phyloP scores from a whole-genome alignment of 805 yeast species.

The Ogataea pini region DNA sequence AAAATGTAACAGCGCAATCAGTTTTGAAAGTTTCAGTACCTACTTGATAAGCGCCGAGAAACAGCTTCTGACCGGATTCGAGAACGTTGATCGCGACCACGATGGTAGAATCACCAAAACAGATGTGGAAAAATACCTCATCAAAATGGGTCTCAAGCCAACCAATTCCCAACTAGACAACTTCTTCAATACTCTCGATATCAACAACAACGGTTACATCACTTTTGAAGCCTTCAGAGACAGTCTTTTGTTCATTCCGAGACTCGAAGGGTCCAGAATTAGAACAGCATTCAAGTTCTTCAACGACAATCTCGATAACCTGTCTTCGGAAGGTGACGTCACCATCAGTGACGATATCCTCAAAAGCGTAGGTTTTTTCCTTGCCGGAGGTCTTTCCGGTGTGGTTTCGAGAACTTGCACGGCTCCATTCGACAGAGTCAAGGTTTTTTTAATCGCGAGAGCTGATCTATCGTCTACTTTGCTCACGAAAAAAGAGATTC shows the following conservation, averaged over 20 bases:
- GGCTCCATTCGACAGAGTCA: conserved; percentile 94
- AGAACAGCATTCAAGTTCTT: conserved; percentile 81
- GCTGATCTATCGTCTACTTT: conserved; percentile 76
- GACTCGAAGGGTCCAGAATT: conserved; percentile 71
- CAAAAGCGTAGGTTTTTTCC: conserved; percentile 84
- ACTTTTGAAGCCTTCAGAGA: conserved; percentile 87
- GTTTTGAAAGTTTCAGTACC: conserved; percentile 63
- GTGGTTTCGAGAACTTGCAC: conserved; percentile 95
- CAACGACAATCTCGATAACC: conserved; percentile 71
- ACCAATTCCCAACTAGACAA: conserved; percentile 51
- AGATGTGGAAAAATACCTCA: conserved; percentile 69
- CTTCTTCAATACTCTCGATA: conserved; percentile 58
- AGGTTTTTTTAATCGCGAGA: conserved; percentile 90
- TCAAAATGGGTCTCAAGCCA: conserved; percentile 53
- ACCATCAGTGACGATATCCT: conserved; percentile 75
- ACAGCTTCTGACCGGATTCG: conserved; percentile 70
- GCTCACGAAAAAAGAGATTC: conserved; percentile 53
- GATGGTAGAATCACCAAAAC: conserved; percentile 68
- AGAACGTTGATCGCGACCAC: conserved; percentile 63
- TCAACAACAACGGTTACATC: conserved; percentile 61
- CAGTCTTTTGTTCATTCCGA: conserved; percentile 79
- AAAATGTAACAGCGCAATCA: conserved; percentile 44
- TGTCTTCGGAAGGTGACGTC: conserved; percentile 91
- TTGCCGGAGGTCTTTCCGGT: conserved; percentile 95
- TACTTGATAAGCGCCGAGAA: conserved; percentile 68